phyloP scores from a whole-genome alignment of 1,139 yeast genomes.

The Geotrichum siamense region DNA sequence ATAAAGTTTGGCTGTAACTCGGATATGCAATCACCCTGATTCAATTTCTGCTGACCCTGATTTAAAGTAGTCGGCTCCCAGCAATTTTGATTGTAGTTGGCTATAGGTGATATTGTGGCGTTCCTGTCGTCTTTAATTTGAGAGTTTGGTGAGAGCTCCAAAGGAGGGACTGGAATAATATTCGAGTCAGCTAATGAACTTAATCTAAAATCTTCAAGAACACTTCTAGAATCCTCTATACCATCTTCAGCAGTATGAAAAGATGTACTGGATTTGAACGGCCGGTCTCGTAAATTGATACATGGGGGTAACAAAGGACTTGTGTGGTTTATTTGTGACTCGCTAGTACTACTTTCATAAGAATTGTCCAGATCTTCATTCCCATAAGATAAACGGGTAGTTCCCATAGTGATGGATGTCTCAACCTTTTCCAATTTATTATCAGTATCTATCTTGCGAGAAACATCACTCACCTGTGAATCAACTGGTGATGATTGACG shows the following conservation, averaged over 20 bases:
- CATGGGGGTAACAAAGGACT: slow-evolving; percentile 14
- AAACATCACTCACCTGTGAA: background rate
- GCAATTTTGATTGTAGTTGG: too few relatives aligned
- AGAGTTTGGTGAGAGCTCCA: background rate
- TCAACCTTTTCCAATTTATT: too few relatives aligned
- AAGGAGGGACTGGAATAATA: background rate
- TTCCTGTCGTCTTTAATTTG: background rate
- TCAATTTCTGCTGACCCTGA: too few relatives aligned
- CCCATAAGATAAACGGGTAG: slow-evolving; percentile 8
- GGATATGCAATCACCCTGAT: background rate
- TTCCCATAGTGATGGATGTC: too few relatives aligned
- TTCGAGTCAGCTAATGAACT: slow-evolving; percentile 1
- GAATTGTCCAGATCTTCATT: slow-evolving; percentile 13
- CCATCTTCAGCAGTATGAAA: slow-evolving; percentile 5
- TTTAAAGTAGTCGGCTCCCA: too few relatives aligned
- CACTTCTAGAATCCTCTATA: slow-evolving; percentile 1
- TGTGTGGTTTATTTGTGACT: background rate
- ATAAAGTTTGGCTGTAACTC: background rate
- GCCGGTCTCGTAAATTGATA: slow-evolving; percentile 2
- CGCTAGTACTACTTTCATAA: slow-evolving; percentile 5
- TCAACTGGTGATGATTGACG: too few relatives aligned
- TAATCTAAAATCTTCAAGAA: background rate
- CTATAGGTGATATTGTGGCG: background rate
- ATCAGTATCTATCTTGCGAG: too few relatives aligned
- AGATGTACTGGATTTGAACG: background rate